Evolutionary conservation across 257 asterid species (phyloP).

Genomic region (Rehmannia glutinosa): DNA sequence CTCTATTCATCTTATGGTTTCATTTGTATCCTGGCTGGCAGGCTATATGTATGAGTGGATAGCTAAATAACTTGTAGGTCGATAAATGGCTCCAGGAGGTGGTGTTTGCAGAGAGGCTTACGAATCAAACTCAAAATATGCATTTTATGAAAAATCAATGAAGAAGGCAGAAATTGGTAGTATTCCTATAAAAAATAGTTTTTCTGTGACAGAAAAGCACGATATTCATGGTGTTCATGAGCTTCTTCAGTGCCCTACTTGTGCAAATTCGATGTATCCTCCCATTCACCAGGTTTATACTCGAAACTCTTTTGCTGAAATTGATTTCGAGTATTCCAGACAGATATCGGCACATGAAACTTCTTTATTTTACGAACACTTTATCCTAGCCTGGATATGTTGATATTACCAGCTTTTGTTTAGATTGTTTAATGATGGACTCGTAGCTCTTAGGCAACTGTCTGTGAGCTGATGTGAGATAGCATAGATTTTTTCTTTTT

Average conservation of each 20-base stretch:
- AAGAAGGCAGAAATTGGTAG: slow-evolving; percentile 38
- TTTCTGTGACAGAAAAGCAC: slow-evolving; percentile 35
- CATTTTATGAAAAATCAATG: slow-evolving; percentile 28
- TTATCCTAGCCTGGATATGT: no score
- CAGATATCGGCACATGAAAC: neutral
- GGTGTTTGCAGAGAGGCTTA: slow-evolving; percentile 47
- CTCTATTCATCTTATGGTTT: slow-evolving; percentile 9
- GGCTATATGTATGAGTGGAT: slow-evolving; percentile 18
- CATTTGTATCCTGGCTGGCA: slow-evolving; percentile 10
- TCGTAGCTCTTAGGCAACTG: no score
- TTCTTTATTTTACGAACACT: neutral
- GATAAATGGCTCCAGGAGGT: slow-evolving; percentile 59
- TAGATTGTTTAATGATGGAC: no score
- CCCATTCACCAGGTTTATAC: slow-evolving; percentile 76
- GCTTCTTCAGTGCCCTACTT: slow-evolving; percentile 76
- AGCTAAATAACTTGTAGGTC: neutral
- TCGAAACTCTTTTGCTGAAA: neutral
- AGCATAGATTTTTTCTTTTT: no score
- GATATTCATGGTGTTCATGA: slow-evolving; percentile 51
- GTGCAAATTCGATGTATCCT: slow-evolving; percentile 64
- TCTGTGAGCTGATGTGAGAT: no score
- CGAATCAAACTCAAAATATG: slow-evolving; percentile 38
- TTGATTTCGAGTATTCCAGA: neutral
- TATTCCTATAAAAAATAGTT: slow-evolving; percentile 12
- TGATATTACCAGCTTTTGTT: no score